Evolutionary conservation across 345 rosid species (phyloP), one percentile per base, ranked within the genome.

Genomic region (Iberis pinnata): DNA sequence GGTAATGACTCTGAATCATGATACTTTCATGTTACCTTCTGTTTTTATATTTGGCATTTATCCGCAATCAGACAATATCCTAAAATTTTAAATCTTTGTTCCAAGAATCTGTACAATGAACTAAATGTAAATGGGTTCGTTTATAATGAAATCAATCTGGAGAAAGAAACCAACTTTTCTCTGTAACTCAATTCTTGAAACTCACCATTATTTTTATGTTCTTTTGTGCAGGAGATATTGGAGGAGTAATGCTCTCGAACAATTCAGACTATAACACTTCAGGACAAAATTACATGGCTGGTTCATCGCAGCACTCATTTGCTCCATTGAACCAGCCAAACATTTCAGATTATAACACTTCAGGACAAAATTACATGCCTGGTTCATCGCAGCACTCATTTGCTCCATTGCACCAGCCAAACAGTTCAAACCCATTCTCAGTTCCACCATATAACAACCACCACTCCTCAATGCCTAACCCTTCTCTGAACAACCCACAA

Each of bases 181-280:
- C 24, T 51, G 18, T 14, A 26, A 9, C 41, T 61, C 11, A 31
- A 8, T 13, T 15, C 50, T 47, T 43, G 9, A 6, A 29, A 42
- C 25, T 65, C 40, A 49, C 11, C 18, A 31, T 32, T 32, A 8
- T 38, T 58, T 56, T 12, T 48, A 29, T 40, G 7, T 57, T 59
- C 14, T 47, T 10, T 48, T 61, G 61, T 26, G 7, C 79, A 81
- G 89, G 78, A 25, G 52, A 72, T 50, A 64, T 71, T 19, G 88
- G 73, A 50, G 95, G 79, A 44, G 38, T 81, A 11, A 41, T 61
- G 60, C 76, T 66, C n/a, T 58, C 64, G 9, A 65, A 43, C 43
- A 65, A 65, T 53, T 18, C 59, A 0, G 41, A 37, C 36, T 36
- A 57, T 12, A 42, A 17, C 18, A 25, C 33, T 25, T 49, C 53